phyloP scores from a whole-genome alignment of 2,329 filamentous ascomycete species.

The Sclerotinia trifoliorum region DNA sequence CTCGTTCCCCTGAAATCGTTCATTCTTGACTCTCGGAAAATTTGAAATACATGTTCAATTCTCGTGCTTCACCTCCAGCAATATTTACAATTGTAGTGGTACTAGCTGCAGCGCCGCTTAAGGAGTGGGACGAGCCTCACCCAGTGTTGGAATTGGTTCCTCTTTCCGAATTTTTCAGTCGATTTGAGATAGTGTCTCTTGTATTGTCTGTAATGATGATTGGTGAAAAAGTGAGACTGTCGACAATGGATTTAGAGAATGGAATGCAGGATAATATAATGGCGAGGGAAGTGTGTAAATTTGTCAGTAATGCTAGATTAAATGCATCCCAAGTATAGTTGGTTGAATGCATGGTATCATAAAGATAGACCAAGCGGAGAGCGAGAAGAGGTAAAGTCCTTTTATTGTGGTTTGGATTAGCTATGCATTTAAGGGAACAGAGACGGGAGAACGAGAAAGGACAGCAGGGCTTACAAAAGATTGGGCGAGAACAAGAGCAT shows the following conservation, averaged over 20 bases:
- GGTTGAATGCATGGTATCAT: background rate
- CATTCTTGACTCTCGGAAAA: background rate
- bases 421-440: background rate
- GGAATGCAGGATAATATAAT: constrained; percentile 21
- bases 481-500: constrained; percentile 13
- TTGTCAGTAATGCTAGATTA: background rate
- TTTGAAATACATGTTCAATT: background rate
- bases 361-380: constrained; percentile 8
- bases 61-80: background rate
- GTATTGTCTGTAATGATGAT: background rate
- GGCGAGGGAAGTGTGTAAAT: constrained; percentile 5
- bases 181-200: background rate
- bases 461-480: background rate
- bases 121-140: background rate
- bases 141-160: background rate
- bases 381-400: constrained; percentile 6
- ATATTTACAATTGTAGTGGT: background rate
- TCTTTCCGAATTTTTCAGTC: background rate
- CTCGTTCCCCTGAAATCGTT: background rate
- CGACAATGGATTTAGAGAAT: constrained; percentile 21
- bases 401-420: background rate
- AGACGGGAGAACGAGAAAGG: background rate
- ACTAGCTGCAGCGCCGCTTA: background rate
- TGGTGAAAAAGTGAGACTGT: constrained; percentile 11
- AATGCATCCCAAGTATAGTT: constrained; percentile 20